Evolutionary conservation across 139 green algal genomes (phyloP).

Genomic region (Gonium pectorale): DNA sequence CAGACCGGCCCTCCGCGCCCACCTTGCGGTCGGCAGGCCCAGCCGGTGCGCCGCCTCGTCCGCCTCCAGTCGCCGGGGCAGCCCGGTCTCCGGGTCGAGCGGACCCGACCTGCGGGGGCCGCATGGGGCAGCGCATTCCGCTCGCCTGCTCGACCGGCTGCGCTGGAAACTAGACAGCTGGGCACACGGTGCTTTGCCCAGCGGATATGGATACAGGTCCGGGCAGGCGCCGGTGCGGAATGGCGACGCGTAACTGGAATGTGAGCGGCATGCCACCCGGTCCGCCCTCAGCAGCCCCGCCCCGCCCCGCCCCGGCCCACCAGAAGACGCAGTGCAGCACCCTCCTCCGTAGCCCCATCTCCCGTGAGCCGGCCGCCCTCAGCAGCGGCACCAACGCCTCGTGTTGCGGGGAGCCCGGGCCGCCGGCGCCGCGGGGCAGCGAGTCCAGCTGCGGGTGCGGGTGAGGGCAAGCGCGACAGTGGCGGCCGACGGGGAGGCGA

Average conservation of each 20-base stretch:
- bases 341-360: constrained; percentile 7
- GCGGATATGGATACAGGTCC: no score
- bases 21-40: constrained; percentile 19
- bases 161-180: no score
- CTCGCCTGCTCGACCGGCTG: no score
- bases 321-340: constrained; percentile 21
- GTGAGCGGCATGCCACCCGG: no score
- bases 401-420: neutral
- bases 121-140: neutral
- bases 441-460: neutral
- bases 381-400: constrained; percentile 26
- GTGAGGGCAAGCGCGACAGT: no score
- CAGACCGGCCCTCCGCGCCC: neutral
- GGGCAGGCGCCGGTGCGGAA: no score
- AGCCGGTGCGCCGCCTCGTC: neutral
- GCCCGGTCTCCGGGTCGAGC: constrained; percentile 13
- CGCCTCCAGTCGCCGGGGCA: neutral
- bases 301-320: neutral
- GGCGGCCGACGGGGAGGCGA: no score
- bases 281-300: neutral
- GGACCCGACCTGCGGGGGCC: constrained; percentile 26
- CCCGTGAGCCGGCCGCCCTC: neutral
- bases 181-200: no score
- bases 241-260: no score
- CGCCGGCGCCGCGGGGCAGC: neutral